Evolutionary conservation across 2,329 filamentous ascomycete genomes (phyloP).

Genomic region (Pseudogymnoascus sp.): DNA sequence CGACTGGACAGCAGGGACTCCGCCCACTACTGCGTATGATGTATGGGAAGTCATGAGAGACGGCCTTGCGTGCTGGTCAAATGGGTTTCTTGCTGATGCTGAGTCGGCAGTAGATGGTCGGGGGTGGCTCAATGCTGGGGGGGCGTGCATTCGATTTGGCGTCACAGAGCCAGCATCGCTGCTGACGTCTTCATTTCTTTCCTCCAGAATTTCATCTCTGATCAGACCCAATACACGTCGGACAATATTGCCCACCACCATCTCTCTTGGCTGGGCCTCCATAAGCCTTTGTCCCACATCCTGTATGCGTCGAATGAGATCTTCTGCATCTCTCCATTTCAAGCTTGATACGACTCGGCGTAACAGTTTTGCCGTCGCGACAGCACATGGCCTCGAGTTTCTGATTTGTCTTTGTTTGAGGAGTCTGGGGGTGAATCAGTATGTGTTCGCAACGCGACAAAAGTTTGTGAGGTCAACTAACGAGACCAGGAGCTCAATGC

Average conservation of each 20-base stretch:
- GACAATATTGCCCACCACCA: constrained; percentile 91
- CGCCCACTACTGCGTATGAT: constrained; percentile 53
- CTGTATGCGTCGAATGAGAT: constrained; percentile 74
- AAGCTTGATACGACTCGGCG: constrained; percentile 78
- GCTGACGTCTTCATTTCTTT: constrained; percentile 53
- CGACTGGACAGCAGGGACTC: constrained; percentile 53
- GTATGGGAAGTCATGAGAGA: constrained; percentile 56
- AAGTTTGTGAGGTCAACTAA: constrained; percentile 34
- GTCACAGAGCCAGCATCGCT: constrained; percentile 28
- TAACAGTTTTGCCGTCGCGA: constrained; percentile 84
- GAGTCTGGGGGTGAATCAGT: constrained; percentile 42
- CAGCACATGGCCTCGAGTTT: constrained; percentile 80
- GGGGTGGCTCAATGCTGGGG: constrained; percentile 14
- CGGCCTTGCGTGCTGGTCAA: constrained; percentile 40
- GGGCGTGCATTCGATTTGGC: constrained; percentile 22
- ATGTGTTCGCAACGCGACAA: constrained; percentile 16
- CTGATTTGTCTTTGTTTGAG: constrained; percentile 87
- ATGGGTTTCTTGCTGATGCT: not conserved
- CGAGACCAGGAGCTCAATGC: constrained; percentile 79
- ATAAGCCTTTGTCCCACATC: constrained; percentile 71
- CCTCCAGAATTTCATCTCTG: constrained; percentile 81
- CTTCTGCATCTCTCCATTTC: constrained; percentile 69
- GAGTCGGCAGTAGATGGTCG: constrained; percentile 2
- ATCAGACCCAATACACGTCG: constrained; percentile 85
- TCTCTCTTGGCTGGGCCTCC: constrained; percentile 79